Evolutionary conservation across 257 asterid species (phyloP).

Genomic region (Rubia yunnanensis): DNA sequence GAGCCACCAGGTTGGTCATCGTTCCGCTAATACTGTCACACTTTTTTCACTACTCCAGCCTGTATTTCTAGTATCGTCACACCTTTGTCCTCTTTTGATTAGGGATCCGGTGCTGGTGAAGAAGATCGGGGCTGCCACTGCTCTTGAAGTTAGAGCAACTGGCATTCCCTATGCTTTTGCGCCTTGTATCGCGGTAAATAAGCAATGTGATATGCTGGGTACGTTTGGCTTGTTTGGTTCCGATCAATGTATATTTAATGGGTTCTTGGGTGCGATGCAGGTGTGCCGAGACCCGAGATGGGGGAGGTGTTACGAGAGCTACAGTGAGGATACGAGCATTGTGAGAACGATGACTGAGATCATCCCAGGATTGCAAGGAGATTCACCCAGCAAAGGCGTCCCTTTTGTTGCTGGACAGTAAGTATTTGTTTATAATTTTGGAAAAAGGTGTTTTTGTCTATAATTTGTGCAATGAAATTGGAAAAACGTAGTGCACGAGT

Average conservation of each 20-base stretch:
- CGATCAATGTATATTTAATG: no score
- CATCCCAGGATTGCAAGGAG: conserved; percentile 73
- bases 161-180: conserved; percentile 60
- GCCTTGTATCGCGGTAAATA: conserved; percentile 63
- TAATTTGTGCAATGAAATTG: background rate
- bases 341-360: conserved; percentile 68
- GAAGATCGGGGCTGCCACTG: conserved; percentile 67
- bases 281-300: conserved; percentile 87
- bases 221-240: no score
- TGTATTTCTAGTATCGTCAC: no score
- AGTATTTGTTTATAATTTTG: no score
- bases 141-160: conserved; percentile 64
- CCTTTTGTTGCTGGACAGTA: conserved; percentile 61
- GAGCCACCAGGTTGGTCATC: conserved; percentile 60
- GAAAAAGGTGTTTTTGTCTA: no score
- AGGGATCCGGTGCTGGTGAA: conserved; percentile 53
- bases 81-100: conserved; percentile 1
- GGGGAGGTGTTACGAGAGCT: conserved; percentile 86
- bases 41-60: no score
- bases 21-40: background rate
- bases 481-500: no score
- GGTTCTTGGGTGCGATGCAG: conserved; percentile 23
- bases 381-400: conserved; percentile 46
- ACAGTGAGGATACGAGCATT: conserved; percentile 51
- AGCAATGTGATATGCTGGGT: background rate